phyloP scores from a whole-genome alignment of 306 rosid genomes.

The Vachellia pachyceras region DNA sequence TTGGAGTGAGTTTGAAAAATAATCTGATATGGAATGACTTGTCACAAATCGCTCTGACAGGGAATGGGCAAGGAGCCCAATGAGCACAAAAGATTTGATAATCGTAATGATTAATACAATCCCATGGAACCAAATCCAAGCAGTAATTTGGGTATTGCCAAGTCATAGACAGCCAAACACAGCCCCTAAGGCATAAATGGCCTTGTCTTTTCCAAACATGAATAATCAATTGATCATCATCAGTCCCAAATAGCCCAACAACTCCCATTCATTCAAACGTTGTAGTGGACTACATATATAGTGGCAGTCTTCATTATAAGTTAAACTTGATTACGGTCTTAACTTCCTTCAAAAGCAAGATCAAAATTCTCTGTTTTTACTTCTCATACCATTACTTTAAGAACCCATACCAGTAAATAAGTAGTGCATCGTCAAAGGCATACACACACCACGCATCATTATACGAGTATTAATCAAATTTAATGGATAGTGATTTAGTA shows the following conservation, averaged over 20 bases:
- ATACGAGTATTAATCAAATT: neutral
- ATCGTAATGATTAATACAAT: slow-evolving; percentile 22
- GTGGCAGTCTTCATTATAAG: slow-evolving; percentile 32
- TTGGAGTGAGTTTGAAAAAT: slow-evolving; percentile 9
- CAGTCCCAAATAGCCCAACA: slow-evolving; percentile 21
- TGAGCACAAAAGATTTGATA: slow-evolving; percentile 1
- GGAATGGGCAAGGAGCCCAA: slow-evolving; percentile 21
- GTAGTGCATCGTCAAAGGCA: neutral
- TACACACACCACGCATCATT: neutral
- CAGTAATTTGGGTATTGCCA: neutral
- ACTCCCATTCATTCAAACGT: slow-evolving; percentile 27
- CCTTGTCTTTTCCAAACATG: slow-evolving; percentile 39
- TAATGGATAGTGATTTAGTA: slow-evolving; percentile 25
- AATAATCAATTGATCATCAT: slow-evolving; percentile 8
- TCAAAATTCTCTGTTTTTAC: slow-evolving; percentile 25
- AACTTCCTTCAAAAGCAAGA: slow-evolving; percentile 24
- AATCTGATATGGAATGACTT: slow-evolving; percentile 20
- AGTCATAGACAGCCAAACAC: slow-evolving; percentile 14
- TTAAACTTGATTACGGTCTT: slow-evolving; percentile 22
- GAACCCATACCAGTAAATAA: slow-evolving; percentile 14
- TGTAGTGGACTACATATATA: neutral
- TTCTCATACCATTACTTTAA: neutral
- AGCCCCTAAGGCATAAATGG: slow-evolving; percentile 13
- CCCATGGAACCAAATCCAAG: neutral
- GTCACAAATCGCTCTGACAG: slow-evolving; percentile 6